phyloP scores from a whole-genome alignment of 768 basidiomycete genomes.

The Pulveroboletus sp. region DNA sequence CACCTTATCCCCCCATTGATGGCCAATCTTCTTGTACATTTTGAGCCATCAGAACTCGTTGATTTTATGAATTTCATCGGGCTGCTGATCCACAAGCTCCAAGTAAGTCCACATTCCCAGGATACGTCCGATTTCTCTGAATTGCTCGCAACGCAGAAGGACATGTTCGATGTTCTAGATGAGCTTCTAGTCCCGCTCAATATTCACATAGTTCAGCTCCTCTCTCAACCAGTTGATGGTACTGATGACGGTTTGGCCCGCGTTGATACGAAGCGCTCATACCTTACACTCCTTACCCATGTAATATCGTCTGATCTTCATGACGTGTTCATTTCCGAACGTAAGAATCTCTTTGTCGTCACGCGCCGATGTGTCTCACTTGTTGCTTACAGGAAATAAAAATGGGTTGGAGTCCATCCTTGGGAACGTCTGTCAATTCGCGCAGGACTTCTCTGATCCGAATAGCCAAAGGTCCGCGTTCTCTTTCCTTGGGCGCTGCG shows the following conservation, averaged over 20 bases:
- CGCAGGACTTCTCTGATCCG: conserved; percentile 73
- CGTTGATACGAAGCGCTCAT: conserved; percentile 81
- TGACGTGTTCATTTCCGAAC: conserved; percentile 80
- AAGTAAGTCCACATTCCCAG: conserved; percentile 43
- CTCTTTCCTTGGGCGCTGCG: conserved; percentile 66
- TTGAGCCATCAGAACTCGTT: conserved; percentile 86
- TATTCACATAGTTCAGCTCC: conserved; percentile 69
- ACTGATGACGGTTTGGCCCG: conserved; percentile 84
- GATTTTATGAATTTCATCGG: conserved; percentile 97
- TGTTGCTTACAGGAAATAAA: conserved; percentile 49
- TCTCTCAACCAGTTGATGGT: conserved; percentile 77
- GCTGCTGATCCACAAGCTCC: conserved; percentile 83
- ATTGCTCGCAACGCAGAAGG: conserved; percentile 44
- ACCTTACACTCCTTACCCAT: conserved; percentile 74
- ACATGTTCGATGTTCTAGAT: conserved; percentile 85
- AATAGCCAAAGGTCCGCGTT: conserved; percentile 75
- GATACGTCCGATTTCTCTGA: neutral
- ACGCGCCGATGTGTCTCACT: neutral
- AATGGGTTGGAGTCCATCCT: conserved; percentile 67
- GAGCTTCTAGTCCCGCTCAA: conserved; percentile 85
- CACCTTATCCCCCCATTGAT: conserved; percentile 87
- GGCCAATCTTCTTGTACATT: conserved; percentile 84
- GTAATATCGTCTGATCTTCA: conserved; percentile 80
- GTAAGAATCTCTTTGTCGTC: conserved; percentile 42
- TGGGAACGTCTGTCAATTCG: conserved; percentile 64